Evolutionary conservation across 2,329 filamentous ascomycete genomes (phyloP).

Genomic region (Cercospora brassicicola): DNA sequence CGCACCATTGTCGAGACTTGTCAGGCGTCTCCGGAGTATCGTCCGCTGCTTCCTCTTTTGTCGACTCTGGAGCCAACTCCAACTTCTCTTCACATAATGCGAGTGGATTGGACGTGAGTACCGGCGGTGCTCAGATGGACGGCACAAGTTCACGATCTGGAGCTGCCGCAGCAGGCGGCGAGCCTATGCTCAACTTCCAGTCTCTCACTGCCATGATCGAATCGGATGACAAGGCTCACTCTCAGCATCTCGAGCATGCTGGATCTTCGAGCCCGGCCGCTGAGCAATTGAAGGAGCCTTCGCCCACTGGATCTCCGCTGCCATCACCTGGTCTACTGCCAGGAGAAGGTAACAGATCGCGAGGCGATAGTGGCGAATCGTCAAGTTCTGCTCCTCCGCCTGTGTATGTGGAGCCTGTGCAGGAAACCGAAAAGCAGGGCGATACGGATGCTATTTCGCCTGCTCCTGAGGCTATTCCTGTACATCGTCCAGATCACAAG

Average conservation of each 20-base stretch:
- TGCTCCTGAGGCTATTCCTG: not conserved
- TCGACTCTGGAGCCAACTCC: slow-evolving; percentile 59
- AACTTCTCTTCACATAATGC: slow-evolving; percentile 49
- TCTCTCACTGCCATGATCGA: slow-evolving; percentile 82
- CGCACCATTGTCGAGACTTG: slow-evolving; percentile 71
- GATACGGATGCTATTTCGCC: slow-evolving; percentile 8
- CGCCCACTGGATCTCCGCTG: slow-evolving; percentile 19
- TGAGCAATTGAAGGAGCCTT: slow-evolving; percentile 28
- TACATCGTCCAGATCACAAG: slow-evolving; percentile 9
- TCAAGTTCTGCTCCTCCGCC: slow-evolving; percentile 29
- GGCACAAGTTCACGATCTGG: slow-evolving; percentile 30
- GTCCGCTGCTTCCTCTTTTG: slow-evolving; percentile 73
- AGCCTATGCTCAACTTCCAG: slow-evolving; percentile 88
- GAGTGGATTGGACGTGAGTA: slow-evolving; percentile 54
- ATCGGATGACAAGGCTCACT: slow-evolving; percentile 51
- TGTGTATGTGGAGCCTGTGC: slow-evolving; percentile 27
- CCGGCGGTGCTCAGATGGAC: slow-evolving; percentile 15
- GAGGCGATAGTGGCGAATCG: slow-evolving; percentile 36
- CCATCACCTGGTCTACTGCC: slow-evolving; percentile 9
- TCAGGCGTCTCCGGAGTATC: slow-evolving; percentile 87
- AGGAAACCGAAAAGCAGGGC: not conserved
- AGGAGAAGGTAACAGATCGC: slow-evolving; percentile 25
- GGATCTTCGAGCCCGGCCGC: slow-evolving; percentile 18
- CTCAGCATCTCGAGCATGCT: slow-evolving; percentile 45
- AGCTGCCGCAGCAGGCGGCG: slow-evolving; percentile 56